Percentiles rank a stretch among this genome's conserved stretches.
These are phyloP conservation scores for Centella asiatica DNA, from an alignment of 129 eudicot genomes.

Conservation along the genomic window DNA sequence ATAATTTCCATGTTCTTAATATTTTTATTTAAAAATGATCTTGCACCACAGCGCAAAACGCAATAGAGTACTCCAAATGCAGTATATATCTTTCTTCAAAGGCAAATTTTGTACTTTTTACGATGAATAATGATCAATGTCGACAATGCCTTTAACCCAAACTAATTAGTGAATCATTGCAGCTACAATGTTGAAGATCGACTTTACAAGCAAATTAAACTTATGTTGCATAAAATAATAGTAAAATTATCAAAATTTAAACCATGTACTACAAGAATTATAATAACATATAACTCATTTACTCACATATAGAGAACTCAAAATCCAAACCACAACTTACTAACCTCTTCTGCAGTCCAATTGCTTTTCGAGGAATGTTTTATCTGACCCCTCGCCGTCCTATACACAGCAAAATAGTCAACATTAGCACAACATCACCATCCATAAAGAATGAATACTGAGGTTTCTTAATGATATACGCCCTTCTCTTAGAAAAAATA, in stretches of 20 bases:
- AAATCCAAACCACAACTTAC: background rate
- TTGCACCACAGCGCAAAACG: background rate
- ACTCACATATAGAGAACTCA: background rate
- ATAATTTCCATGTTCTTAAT: no score
- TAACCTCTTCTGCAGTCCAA: slow-evolving; percentile 42
- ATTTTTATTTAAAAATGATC: background rate
- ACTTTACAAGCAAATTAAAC: background rate
- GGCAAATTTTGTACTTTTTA: background rate
- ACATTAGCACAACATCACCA: background rate
- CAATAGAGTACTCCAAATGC: background rate
- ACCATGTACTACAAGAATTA: background rate
- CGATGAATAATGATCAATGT: no score
- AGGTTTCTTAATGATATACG: background rate
- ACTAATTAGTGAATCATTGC: background rate
- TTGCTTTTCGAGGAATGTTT: slow-evolving; percentile 30
- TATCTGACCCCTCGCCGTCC: slow-evolving; percentile 18
- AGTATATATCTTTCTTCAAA: background rate
- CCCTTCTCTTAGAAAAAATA: no score
- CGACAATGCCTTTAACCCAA: no score
- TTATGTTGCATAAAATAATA: no score
- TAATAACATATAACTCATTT: background rate
- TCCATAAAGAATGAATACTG: no score
- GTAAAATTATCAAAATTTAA: no score
- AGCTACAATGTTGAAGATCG: background rate
- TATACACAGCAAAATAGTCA: background rate